phyloP scores from a whole-genome alignment of 2,329 filamentous ascomycete species.

The Nemania bipapillata region DNA sequence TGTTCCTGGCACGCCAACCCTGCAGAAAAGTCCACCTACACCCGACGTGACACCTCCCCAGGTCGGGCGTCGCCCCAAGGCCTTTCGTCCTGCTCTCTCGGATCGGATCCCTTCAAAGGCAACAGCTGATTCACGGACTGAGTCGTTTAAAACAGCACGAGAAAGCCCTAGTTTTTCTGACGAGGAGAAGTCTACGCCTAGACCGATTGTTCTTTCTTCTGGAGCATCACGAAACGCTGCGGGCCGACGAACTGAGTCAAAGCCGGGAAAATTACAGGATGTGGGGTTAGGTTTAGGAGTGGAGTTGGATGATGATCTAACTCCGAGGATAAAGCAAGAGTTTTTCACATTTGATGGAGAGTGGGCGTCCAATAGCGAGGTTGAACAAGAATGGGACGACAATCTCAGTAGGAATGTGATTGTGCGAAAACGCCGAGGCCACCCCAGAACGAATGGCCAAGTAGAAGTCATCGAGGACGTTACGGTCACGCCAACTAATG shows the following conservation, averaged over 20 bases:
- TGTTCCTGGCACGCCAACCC: conserved; percentile 68
- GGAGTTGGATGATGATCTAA: conserved; percentile 55
- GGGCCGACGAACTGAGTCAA: conserved; percentile 53
- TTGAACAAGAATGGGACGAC: conserved; percentile 66
- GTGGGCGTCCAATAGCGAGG: conserved; percentile 63
- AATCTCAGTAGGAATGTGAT: conserved; percentile 65
- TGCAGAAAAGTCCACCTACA: conserved; percentile 75
- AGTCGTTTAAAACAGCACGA: conserved; percentile 77
- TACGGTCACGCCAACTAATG: conserved; percentile 62
- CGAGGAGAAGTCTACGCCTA: conserved; percentile 58
- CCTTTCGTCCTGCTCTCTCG: conserved; percentile 59
- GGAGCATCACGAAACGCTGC: conserved; percentile 60
- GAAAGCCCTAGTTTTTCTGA: conserved; percentile 73
- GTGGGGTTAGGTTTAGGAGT: conserved; percentile 59
- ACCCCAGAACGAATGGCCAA: conserved; percentile 46
- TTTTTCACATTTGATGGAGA: conserved; percentile 69
- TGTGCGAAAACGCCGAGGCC: conserved; percentile 60
- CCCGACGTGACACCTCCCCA: conserved; percentile 80
- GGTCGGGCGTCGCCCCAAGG: conserved; percentile 56
- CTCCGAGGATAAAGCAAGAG: conserved; percentile 59
- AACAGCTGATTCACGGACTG: conserved; percentile 69
- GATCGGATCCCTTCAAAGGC: conserved; percentile 64
- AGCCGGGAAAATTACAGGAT: conserved; percentile 50
- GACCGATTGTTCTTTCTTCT: conserved; percentile 54
- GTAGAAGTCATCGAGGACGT: conserved; percentile 61